Base-by-base conservation (phyloP, 1,139 yeast genomes). In the Pichiaceae sp. region DNA sequence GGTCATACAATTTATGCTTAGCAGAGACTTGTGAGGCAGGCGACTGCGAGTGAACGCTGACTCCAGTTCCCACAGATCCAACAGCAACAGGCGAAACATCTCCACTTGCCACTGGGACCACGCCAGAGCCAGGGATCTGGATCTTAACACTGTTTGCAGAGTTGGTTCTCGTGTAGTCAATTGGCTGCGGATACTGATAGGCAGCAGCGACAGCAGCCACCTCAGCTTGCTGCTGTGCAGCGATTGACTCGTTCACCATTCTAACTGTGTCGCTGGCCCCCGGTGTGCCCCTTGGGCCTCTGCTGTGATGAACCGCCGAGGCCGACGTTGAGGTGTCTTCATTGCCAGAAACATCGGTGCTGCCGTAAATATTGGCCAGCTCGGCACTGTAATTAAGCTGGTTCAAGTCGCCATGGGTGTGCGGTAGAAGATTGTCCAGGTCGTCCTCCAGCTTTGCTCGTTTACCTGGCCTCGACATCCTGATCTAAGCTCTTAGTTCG, bases 21-120 rank as follows among this genome's bases (percentile, higher is more conserved):
- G 7, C 24, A 21, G 24, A 11, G 11, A 21, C 11, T n/a, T n/a
- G n/a, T n/a, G n/a, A n/a, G n/a, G n/a, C n/a, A 64, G 8, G 70
- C 64, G 43, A 66, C 65, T 38, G 74, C 65, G 27, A 37, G 28
- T 33, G 36, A 26, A 33, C 29, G 31, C 33, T n/a, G n/a, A n/a
- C n/a, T n/a, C n/a, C n/a, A n/a, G n/a, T n/a, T n/a, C n/a, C n/a
- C n/a, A n/a, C n/a, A n/a, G n/a, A n/a, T n/a, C n/a, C n/a, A n/a
- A n/a, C n/a, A n/a, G n/a, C n/a, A n/a, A n/a, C n/a, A n/a, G n/a
- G n/a, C n/a, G n/a, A n/a, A n/a, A n/a, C n/a, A n/a, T n/a, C n/a
- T n/a, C n/a, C n/a, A n/a, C n/a, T n/a, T n/a, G n/a, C n/a, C n/a
- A n/a, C n/a, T n/a, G n/a, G n/a, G n/a, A n/a, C n/a, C n/a, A n/a